Conservation (phyloP, 371 early-diverging fungal genomes). For the Mucor saturninus region DNA sequence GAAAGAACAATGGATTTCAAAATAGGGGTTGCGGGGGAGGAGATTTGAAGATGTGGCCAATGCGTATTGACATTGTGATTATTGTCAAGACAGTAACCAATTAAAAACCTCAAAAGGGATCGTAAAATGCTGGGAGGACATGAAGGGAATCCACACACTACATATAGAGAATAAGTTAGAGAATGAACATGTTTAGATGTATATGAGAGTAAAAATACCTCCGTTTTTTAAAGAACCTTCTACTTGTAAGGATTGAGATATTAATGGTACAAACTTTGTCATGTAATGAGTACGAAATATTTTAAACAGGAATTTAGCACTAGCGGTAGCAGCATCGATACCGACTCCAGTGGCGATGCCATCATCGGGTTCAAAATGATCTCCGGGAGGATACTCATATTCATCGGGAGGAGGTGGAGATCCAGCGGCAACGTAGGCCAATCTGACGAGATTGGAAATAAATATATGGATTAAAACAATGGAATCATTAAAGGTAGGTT, state of each 20-base stretch:
- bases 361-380: constrained; percentile 61
- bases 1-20: constrained; percentile 71
- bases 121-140: constrained; percentile 81
- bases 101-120: constrained; percentile 68
- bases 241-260: constrained; percentile 50
- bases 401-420: constrained; percentile 65
- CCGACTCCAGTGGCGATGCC: constrained; percentile 71
- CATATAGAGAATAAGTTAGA: background rate
- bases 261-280: constrained; percentile 71
- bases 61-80: constrained; percentile 29
- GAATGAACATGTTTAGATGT: background rate
- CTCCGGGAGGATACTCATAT: constrained; percentile 56
- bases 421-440: constrained; percentile 73
- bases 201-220: constrained; percentile 33
- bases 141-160: constrained; percentile 61
- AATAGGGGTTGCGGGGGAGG: constrained; percentile 71
- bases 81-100: constrained; percentile 65
- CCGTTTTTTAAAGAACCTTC: constrained; percentile 42
- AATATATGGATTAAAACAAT: constrained; percentile 64
- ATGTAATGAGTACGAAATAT: constrained; percentile 70
- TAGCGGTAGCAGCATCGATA: constrained; percentile 70
- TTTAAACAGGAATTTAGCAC: constrained; percentile 74
- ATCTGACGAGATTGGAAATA: constrained; percentile 60
- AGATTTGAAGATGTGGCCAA: constrained; percentile 45
- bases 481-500: constrained; percentile 63